Evolutionary conservation across 208 protist genomes (phyloP).

Genomic region (Trypanosoma platydactyli): DNA sequence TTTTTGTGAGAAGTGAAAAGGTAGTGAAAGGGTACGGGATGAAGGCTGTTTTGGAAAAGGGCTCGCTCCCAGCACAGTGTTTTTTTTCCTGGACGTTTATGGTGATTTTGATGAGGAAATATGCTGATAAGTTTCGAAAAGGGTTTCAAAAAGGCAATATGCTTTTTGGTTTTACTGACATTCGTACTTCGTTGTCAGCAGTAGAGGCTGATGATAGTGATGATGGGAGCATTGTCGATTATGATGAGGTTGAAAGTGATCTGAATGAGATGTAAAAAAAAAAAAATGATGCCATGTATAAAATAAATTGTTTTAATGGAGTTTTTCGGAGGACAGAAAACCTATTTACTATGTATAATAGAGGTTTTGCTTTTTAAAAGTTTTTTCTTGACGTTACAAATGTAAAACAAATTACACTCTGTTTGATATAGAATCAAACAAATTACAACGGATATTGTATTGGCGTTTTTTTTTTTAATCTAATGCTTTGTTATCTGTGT

Average conservation of each 20-base stretch:
- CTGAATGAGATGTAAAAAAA: constrained; percentile 15
- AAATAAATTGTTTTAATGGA: too few relatives aligned
- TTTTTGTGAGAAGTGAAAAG: constrained; percentile 53
- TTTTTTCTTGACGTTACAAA: too few relatives aligned
- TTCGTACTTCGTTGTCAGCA: not conserved
- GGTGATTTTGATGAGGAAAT: constrained; percentile 45
- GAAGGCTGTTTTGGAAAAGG: constrained; percentile 55
- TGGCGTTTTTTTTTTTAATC: not conserved
- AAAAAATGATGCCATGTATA: too few relatives aligned
- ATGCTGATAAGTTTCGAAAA: constrained; percentile 16
- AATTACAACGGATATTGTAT: not conserved
- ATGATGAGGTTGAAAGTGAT: constrained; percentile 20
- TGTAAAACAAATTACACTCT: too few relatives aligned
- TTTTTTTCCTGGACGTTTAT: constrained; percentile 64
- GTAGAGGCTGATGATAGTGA: constrained; percentile 3
- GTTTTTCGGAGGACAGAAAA: constrained; percentile 6
- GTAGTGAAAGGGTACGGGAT: constrained; percentile 50
- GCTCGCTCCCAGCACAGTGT: constrained; percentile 51
- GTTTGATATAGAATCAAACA: constrained; percentile 1
- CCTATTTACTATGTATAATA: not conserved
- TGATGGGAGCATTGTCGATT: constrained; percentile 7
- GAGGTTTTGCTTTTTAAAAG: constrained; percentile 27
- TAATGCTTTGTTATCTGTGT: not conserved
- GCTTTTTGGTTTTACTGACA: not conserved
- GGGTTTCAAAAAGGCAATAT: not conserved